A percentile compares a stretch with the other conserved stretches of the same genome.
These are phyloP conservation scores for Tolypocladium album DNA, from an alignment of 2,329 filamentous ascomycete genomes.

Conservation along the genomic window DNA sequence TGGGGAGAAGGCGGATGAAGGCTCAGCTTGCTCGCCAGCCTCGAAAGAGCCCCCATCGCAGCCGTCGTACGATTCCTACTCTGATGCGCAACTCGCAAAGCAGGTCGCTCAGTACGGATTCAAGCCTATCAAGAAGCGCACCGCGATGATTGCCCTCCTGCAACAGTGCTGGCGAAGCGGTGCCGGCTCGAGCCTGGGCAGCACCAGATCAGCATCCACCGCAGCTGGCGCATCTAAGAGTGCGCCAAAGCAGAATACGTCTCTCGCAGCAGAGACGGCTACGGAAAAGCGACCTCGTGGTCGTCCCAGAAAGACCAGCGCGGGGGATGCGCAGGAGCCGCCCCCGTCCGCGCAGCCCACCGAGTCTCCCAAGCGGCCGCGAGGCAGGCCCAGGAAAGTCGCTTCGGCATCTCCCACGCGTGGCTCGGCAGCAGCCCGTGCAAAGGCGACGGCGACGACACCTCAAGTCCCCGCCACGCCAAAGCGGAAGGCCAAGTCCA, in stretches of 20 bases:
- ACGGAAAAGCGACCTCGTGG: slow-evolving; percentile 18
- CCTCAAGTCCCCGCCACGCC: neutral
- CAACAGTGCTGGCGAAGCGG: slow-evolving; percentile 58
- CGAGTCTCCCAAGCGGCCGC: slow-evolving; percentile 22
- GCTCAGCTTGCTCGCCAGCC: neutral
- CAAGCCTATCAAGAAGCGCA: slow-evolving; percentile 57
- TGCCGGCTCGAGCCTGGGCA: neutral
- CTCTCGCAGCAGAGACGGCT: neutral
- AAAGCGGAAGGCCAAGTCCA: neutral
- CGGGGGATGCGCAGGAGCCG: slow-evolving; percentile 18
- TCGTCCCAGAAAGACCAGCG: slow-evolving; percentile 18
- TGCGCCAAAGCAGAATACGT: neutral
- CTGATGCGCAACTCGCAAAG: slow-evolving; percentile 50
- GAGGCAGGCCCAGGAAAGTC: slow-evolving; percentile 32
- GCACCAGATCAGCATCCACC: neutral
- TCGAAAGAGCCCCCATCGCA: slow-evolving; percentile 7
- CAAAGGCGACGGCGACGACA: slow-evolving; percentile 1
- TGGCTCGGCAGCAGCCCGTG: neutral
- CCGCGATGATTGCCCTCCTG: slow-evolving; percentile 59
- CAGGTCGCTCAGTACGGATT: slow-evolving; percentile 58
- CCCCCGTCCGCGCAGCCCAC: slow-evolving; percentile 22
- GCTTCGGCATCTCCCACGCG: slow-evolving; percentile 1
- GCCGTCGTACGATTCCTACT: slow-evolving; percentile 51
- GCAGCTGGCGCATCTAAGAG: neutral
- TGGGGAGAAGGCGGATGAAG: neutral